Evolutionary conservation across 1,284 basidiomycete species (phyloP).

Genomic region (Sporisorium graminicola): DNA sequence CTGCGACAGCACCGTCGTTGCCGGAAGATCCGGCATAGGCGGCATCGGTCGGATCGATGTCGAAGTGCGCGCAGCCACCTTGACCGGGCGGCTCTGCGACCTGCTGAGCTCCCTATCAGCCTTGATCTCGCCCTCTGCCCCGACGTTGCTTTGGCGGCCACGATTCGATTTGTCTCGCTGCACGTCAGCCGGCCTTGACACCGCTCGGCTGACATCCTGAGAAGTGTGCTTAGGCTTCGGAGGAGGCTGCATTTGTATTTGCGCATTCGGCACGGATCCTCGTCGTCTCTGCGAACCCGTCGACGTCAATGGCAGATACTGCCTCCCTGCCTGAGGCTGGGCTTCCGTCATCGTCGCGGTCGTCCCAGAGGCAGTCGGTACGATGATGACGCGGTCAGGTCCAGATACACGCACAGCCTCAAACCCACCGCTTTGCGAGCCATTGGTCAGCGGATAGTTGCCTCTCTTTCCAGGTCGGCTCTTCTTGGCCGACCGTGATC

Average conservation of each 20-base stretch:
- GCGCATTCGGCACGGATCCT: slow-evolving; percentile 6
- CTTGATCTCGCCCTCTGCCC: neutral
- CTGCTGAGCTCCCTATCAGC: slow-evolving; percentile 2
- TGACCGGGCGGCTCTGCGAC: slow-evolving; percentile 12
- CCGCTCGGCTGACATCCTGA: slow-evolving; percentile 3
- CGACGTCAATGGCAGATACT: slow-evolving; percentile 1
- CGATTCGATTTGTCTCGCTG: slow-evolving; percentile 21
- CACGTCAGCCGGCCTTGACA: neutral
- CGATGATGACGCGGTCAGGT: slow-evolving; percentile 34
- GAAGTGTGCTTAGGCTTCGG: neutral
- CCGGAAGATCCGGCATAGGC: slow-evolving; percentile 9
- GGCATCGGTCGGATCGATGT: slow-evolving; percentile 13
- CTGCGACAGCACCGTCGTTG: slow-evolving; percentile 10
- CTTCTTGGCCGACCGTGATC: slow-evolving; percentile 6
- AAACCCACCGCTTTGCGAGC: slow-evolving; percentile 15
- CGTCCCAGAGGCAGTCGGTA: neutral
- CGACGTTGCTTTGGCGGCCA: neutral
- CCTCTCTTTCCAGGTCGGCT: slow-evolving; percentile 13
- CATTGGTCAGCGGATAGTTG: slow-evolving; percentile 10
- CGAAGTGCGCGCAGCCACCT: slow-evolving; percentile 8
- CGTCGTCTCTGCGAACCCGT: slow-evolving; percentile 4
- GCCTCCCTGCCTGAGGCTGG: neutral
- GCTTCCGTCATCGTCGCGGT: neutral
- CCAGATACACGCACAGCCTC: slow-evolving; percentile 28
- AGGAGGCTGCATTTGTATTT: neutral